phyloP scores from a whole-genome alignment of 495 filamentous ascomycete genomes.

The Viridothelium virens region DNA sequence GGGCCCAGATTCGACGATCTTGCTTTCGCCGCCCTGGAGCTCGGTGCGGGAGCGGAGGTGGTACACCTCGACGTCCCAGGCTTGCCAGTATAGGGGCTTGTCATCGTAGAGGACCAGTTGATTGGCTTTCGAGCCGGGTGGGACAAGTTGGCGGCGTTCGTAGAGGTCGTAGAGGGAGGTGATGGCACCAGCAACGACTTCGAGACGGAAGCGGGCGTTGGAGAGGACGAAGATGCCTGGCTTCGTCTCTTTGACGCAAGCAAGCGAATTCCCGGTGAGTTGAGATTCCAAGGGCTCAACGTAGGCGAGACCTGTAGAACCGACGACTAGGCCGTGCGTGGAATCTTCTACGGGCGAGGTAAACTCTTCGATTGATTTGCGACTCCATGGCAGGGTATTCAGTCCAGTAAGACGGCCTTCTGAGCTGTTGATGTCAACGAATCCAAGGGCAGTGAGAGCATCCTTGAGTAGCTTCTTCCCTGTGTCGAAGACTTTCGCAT shows the following conservation, averaged over 20 bases:
- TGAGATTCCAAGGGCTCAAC: slow-evolving; percentile 43
- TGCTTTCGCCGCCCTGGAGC: slow-evolving; percentile 52
- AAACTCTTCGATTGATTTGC: slow-evolving; percentile 57
- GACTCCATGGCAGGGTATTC: slow-evolving; percentile 79
- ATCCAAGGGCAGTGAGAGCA: slow-evolving; percentile 58
- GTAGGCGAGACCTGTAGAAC: slow-evolving; percentile 42
- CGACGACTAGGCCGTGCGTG: slow-evolving; percentile 44
- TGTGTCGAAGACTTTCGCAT: slow-evolving; percentile 70
- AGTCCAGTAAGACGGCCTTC: slow-evolving; percentile 46
- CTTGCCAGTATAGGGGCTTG: slow-evolving; percentile 97
- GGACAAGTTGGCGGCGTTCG: slow-evolving; percentile 65
- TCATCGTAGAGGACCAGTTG: slow-evolving; percentile 96
- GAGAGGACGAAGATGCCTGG: slow-evolving; percentile 68
- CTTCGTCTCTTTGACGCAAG: slow-evolving; percentile 24
- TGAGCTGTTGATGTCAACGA: slow-evolving; percentile 37
- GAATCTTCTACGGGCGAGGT: slow-evolving; percentile 1
- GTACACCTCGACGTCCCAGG: slow-evolving; percentile 97
- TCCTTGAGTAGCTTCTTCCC: slow-evolving; percentile 64
- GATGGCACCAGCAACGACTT: slow-evolving; percentile 66
- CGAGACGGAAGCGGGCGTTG: slow-evolving; percentile 65
- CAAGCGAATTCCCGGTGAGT: slow-evolving; percentile 26
- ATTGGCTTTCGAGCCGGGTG: slow-evolving; percentile 72
- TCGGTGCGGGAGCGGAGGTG: slow-evolving; percentile 81
- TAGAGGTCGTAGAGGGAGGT: slow-evolving; percentile 71
- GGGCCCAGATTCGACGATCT: slow-evolving; percentile 60